Evolutionary conservation across 306 rosid species (phyloP).

Genomic region (Sechiopsis laciniata): DNA sequence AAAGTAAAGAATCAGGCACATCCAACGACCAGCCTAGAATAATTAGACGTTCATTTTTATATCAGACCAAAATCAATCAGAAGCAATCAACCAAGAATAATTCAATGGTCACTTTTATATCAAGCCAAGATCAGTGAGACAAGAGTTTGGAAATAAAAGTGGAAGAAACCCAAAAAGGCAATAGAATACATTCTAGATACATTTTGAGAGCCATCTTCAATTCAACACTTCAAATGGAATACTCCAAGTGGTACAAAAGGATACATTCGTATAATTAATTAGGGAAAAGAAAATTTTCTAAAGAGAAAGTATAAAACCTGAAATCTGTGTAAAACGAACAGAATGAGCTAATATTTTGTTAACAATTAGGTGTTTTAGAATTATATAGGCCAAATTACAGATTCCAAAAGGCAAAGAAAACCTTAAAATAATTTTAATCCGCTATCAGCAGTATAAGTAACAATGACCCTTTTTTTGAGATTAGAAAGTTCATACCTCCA

Average conservation of each 20-base stretch:
- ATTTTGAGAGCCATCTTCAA: not conserved
- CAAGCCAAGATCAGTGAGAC: not conserved
- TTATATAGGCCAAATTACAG: not conserved
- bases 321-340: not conserved
- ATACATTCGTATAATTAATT: conserved; percentile 6
- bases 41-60: not conserved
- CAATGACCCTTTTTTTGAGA: not conserved
- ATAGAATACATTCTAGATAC: conserved; percentile 8
- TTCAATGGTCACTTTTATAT: not conserved
- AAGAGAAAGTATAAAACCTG: not conserved
- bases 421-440: not conserved
- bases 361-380: not conserved
- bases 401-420: not conserved
- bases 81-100: not conserved
- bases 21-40: not conserved
- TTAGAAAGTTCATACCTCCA: conserved; percentile 52
- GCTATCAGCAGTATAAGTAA: not conserved
- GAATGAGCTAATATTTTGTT: not conserved
- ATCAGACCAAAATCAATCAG: conserved; percentile 2
- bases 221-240: conserved; percentile 11
- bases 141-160: not conserved
- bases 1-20: too few species aligned
- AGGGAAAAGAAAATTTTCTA: not conserved
- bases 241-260: not conserved
- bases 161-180: not conserved